phyloP scores from a whole-genome alignment of 495 filamentous ascomycete genomes.

The Neurospora sp. region DNA sequence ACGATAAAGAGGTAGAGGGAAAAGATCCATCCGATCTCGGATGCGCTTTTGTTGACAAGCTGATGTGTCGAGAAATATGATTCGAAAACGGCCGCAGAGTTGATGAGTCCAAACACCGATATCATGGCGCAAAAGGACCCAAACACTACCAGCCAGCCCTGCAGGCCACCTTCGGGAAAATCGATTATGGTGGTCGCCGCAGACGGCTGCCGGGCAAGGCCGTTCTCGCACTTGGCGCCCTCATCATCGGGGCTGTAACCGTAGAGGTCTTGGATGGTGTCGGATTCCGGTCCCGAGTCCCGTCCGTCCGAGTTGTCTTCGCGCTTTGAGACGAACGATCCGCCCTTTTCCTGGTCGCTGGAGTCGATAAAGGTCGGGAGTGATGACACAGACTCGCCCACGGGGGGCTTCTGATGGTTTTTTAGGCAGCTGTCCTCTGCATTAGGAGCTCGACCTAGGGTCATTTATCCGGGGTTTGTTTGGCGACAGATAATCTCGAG shows the following conservation, averaged over 20 bases:
- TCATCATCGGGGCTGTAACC: neutral
- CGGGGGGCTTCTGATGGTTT: slow-evolving; percentile 19
- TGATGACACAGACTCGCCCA: slow-evolving; percentile 4
- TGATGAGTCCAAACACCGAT: slow-evolving; percentile 55
- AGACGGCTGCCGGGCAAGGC: slow-evolving; percentile 3
- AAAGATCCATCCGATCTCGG: slow-evolving; percentile 56
- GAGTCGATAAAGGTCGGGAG: slow-evolving; percentile 1
- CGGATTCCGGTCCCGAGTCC: slow-evolving; percentile 1
- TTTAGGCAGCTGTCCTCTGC: slow-evolving; percentile 36
- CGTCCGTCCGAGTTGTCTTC: neutral
- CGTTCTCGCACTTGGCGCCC: neutral
- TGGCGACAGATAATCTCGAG: neutral
- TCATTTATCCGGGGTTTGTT: slow-evolving; percentile 11
- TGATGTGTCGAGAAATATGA: slow-evolving; percentile 52
- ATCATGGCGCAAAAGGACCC: slow-evolving; percentile 52
- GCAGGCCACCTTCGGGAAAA: slow-evolving; percentile 51
- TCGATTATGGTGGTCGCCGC: slow-evolving; percentile 16
- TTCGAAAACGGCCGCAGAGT: slow-evolving; percentile 53
- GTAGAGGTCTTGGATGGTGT: neutral
- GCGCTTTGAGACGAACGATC: neutral
- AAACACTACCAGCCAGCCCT: slow-evolving; percentile 52
- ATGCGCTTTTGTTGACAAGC: slow-evolving; percentile 39
- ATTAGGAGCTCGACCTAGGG: slow-evolving; percentile 13
- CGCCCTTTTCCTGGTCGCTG: neutral
- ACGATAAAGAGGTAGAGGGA: slow-evolving; percentile 52